These are phyloP conservation scores for Plenodomus tracheiphilus DNA, from an alignment of 2,329 filamentous ascomycete genomes.

Conservation along the genomic window DNA sequence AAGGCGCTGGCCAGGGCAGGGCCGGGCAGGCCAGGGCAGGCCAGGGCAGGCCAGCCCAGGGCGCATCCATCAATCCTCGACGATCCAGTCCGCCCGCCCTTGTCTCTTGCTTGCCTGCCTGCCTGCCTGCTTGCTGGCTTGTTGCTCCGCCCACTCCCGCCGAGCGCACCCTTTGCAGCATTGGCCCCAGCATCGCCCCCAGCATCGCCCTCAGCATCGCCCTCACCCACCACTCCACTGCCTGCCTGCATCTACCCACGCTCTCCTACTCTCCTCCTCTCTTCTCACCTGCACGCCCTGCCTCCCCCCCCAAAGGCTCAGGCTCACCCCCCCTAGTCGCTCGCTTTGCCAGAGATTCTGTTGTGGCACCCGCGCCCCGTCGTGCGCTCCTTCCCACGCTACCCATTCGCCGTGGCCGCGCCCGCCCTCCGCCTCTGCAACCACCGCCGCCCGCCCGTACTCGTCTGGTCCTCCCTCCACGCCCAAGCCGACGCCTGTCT, in stretches of 20 bases:
- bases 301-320: conserved; percentile 1
- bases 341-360: conserved; percentile 21
- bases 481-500: conserved; percentile 25
- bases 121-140: conserved; percentile 2
- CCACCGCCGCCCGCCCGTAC: neutral
- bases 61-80: no score
- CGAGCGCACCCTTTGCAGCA: neutral
- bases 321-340: conserved; percentile 19
- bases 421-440: conserved; percentile 10
- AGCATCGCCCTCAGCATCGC: no score
- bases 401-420: conserved; percentile 15
- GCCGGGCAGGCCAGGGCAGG: neutral
- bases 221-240: no score
- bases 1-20: conserved; percentile 8
- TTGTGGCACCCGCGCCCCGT: conserved; percentile 19
- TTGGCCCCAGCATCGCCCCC: no score
- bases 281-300: neutral
- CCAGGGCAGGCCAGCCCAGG: no score
- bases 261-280: neutral
- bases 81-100: no score
- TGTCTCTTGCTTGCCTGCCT: conserved; percentile 5
- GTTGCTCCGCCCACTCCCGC: conserved; percentile 4
- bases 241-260: conserved; percentile 6
- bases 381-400: conserved; percentile 16
- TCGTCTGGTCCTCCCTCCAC: conserved; percentile 8